Base-by-base conservation (phyloP, 2,329 filamentous ascomycete genomes). In the Penicillium sp. region DNA sequence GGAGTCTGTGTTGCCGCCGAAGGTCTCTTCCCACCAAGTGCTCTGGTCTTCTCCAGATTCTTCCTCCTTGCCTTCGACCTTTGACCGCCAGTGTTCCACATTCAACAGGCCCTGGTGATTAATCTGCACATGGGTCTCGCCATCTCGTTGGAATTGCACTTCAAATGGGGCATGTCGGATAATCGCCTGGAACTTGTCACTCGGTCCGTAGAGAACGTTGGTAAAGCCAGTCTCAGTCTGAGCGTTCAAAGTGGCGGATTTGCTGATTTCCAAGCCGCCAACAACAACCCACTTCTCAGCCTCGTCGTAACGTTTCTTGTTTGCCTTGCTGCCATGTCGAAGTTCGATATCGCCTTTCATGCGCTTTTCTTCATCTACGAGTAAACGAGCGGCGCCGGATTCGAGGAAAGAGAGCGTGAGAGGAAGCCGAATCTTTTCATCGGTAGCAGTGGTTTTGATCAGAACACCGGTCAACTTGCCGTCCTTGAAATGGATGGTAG, bases 11-110 rank as follows among this genome's bases (percentile, higher is more conserved):
- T 93, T 95, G 51, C 91, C 90, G 54, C 91, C 91, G 68, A 98
- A 98, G 0, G 79, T 81, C 73, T 98, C 93, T 6, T 98, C 93
- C 93, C 93, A 98, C 89, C 89, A 96, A 3, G 90, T 96, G 70
- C 84, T 86, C 65, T 96, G 87, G 55, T 75, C 77, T 9, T 71
- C 61, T 28, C 67, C 63, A 28, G 66, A 72, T 53, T 69, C 74
- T 46, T 73, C 77, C 46, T 82, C 80, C 31, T 72, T 70, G 23
- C 70, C 75, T 44, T 95, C 90, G 13, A 89, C 71, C 77, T 95
- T 95, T 35, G 85, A 78, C 50, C 93, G 78, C 93, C 93, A 98
- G 66, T 98, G 93, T 68, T 98, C 93, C 66, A 97, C 71, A 62
- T 97, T 98, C 68, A 98, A 67, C 52, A 94, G 74, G 0, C 91